phyloP scores from a whole-genome alignment of 805 yeast species.

The Saturnispora gosingensis region DNA sequence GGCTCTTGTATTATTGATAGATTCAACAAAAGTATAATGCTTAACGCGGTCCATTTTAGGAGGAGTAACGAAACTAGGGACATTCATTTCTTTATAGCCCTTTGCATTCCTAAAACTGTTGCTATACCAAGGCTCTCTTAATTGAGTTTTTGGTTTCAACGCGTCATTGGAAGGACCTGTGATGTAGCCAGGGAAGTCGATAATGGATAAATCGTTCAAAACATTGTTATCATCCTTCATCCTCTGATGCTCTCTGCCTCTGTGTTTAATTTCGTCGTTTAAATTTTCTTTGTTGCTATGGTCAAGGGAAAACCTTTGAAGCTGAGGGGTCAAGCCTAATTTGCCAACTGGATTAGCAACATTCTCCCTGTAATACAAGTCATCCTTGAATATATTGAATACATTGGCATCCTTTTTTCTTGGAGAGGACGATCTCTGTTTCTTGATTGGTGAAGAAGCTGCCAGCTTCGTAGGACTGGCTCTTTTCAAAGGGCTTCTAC shows the following conservation, averaged over 20 bases:
- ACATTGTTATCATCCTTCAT: not conserved
- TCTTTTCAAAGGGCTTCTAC: conserved; percentile 8
- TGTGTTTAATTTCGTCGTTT: not conserved
- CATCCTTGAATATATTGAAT: conserved; percentile 9
- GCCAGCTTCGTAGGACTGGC: conserved; percentile 9
- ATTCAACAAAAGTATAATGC: conserved; percentile 4
- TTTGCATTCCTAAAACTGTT: not conserved
- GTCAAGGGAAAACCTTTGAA: not conserved
- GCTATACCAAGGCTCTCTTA: conserved; percentile 10
- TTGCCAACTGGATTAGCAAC: not conserved
- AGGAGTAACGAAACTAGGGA: conserved; percentile 12
- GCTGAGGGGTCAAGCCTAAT: not conserved
- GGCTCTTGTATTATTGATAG: not conserved
- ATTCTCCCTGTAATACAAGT: not conserved
- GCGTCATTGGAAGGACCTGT: not conserved
- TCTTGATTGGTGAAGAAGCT: conserved; percentile 6
- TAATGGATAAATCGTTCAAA: conserved; percentile 7
- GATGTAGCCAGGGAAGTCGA: conserved; percentile 7
- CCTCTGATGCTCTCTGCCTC: not conserved
- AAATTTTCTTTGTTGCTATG: conserved; percentile 7
- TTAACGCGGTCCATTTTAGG: conserved; percentile 8
- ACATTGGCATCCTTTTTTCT: not conserved
- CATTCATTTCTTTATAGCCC: not conserved
- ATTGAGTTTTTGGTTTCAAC: not conserved
- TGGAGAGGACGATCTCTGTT: not conserved